A percentile compares a stretch with the other conserved stretches of the same genome.
Conservation (phyloP, 2,329 filamentous ascomycete species). For the Aspergillus glaucus region DNA sequence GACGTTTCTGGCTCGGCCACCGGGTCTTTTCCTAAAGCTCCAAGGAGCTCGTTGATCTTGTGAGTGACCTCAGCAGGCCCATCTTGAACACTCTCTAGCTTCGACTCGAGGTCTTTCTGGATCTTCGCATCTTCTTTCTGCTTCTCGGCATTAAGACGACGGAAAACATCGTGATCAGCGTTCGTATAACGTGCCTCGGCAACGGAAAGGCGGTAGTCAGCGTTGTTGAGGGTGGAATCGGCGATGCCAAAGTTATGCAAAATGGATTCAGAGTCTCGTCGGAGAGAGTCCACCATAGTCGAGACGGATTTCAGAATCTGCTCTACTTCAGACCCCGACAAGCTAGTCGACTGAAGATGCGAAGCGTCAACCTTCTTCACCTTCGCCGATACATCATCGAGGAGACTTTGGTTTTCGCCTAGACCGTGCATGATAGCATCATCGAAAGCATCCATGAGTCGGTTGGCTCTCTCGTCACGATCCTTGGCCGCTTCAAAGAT, state of each 20-base stretch:
- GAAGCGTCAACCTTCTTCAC: constrained; percentile 32
- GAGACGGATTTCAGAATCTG: constrained; percentile 34
- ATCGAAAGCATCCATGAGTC: constrained; percentile 47
- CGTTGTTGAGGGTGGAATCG: constrained; percentile 46
- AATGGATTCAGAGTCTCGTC: constrained; percentile 41
- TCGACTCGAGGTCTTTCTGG: constrained; percentile 34
- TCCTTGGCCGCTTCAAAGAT: constrained; percentile 45
- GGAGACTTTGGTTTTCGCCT: constrained; percentile 46
- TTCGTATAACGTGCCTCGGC: constrained; percentile 45
- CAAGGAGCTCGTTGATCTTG: constrained; percentile 35
- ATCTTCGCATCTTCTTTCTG: constrained; percentile 45
- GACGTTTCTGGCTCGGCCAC: constrained; percentile 11
- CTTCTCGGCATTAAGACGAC: constrained; percentile 41
- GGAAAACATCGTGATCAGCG: constrained; percentile 36
- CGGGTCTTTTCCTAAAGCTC: constrained; percentile 25
- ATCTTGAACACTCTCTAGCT: constrained; percentile 37
- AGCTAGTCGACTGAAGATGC: constrained; percentile 25
- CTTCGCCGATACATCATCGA: constrained; percentile 43
- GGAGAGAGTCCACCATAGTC: constrained; percentile 35
- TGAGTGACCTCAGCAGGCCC: constrained; percentile 31
- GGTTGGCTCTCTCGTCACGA: constrained; percentile 44
- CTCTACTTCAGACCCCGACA: constrained; percentile 30
- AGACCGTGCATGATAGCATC: constrained; percentile 46
- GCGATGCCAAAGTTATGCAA: constrained; percentile 43
- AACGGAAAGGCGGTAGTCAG: constrained; percentile 49